Conservation (phyloP, 768 basidiomycete species). For the Hortiboletus campestris region DNA sequence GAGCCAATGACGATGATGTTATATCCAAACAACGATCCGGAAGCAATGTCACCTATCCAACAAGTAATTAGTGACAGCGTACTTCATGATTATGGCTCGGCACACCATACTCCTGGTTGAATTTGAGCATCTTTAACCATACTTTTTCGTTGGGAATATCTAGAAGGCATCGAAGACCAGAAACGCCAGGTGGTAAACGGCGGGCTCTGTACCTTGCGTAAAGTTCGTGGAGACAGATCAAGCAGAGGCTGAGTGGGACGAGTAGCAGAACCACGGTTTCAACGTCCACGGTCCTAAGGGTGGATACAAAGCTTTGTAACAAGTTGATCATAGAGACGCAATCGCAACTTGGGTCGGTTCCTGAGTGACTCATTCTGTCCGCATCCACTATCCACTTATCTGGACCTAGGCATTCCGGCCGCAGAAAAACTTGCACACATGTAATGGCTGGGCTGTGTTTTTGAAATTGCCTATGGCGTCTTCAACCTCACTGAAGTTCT, state of each 20-base stretch:
- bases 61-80: background rate
- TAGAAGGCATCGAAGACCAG: slow-evolving; percentile 10
- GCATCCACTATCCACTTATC: no score
- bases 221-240: background rate
- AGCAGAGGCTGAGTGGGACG: background rate
- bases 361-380: background rate
- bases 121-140: slow-evolving; percentile 13
- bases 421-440: no score
- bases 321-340: background rate
- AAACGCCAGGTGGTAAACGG: slow-evolving; percentile 16
- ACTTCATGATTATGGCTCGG: background rate
- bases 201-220: background rate
- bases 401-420: no score
- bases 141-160: slow-evolving; percentile 5
- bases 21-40: slow-evolving; percentile 17
- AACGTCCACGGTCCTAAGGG: background rate
- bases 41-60: slow-evolving; percentile 18
- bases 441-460: no score
- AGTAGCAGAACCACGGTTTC: background rate
- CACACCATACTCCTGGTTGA: slow-evolving; percentile 16
- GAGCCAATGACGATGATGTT: slow-evolving; percentile 46
- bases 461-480: no score
- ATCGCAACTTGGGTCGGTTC: background rate
- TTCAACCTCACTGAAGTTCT: no score
- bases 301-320: background rate